Percentiles rank a stretch among this genome's conserved stretches.
phyloP scores from a whole-genome alignment of 306 rosid genomes.

The Quercus agrifolia region DNA sequence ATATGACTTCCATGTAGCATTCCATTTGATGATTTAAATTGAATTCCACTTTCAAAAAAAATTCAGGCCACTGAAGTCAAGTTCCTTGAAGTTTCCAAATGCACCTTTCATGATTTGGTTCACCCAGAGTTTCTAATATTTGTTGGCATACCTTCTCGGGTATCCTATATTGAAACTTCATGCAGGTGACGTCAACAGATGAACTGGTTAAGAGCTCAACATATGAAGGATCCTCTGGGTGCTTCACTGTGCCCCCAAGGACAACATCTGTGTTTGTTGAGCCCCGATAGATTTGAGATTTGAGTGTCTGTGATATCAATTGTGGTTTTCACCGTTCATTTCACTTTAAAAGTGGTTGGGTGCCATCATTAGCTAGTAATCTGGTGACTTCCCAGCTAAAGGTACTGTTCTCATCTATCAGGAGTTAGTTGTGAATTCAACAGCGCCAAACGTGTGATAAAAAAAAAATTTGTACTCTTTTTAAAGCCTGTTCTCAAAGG shows the following conservation, averaged over 20 bases:
- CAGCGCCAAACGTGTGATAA: neutral
- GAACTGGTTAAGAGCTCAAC: slow-evolving; percentile 59
- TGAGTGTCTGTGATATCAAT: slow-evolving; percentile 16
- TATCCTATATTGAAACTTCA: neutral
- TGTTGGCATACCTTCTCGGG: neutral
- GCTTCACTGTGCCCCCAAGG: slow-evolving; percentile 62
- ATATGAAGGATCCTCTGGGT: slow-evolving; percentile 56
- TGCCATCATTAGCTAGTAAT: neutral
- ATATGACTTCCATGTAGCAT: neutral
- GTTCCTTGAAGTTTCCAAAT: neutral
- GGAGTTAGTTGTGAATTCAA: neutral
- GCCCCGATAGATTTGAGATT: slow-evolving; percentile 37
- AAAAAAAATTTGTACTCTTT: neutral
- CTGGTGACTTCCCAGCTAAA: neutral
- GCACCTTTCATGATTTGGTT: neutral
- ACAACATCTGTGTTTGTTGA: slow-evolving; percentile 81
- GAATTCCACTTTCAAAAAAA: neutral
- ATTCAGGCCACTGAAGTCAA: neutral
- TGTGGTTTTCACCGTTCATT: neutral
- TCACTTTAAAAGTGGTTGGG: neutral
- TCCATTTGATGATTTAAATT: neutral
- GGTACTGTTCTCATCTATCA: neutral
- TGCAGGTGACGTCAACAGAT: slow-evolving; percentile 61
- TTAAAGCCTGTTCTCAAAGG: neutral
- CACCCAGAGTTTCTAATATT: neutral